phyloP scores from a whole-genome alignment of 2,329 filamentous ascomycete genomes.

The Coniochaeta sp. region DNA sequence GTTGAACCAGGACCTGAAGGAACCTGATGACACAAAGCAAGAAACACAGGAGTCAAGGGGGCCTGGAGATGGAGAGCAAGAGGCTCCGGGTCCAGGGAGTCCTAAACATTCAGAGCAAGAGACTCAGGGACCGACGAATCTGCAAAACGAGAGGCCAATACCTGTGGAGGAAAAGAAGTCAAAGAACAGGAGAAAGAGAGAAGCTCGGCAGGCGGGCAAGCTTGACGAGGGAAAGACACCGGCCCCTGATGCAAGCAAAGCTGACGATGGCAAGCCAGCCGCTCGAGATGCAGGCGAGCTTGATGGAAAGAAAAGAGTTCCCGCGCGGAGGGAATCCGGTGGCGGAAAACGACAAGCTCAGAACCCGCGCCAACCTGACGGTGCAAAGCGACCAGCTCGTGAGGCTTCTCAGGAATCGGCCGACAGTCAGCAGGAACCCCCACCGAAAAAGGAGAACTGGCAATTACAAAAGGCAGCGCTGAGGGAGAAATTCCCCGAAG shows the following conservation, averaged over 20 bases:
- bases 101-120: background rate
- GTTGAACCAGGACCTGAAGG: conserved; percentile 20
- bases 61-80: background rate
- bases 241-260: too few relatives aligned
- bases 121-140: conserved; percentile 1
- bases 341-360: conserved; percentile 6
- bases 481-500: conserved; percentile 69
- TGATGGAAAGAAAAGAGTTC: conserved; percentile 1
- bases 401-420: background rate
- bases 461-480: conserved; percentile 67
- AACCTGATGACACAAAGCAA: background rate
- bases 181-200: conserved; percentile 14
- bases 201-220: conserved; percentile 5
- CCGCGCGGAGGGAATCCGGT: conserved; percentile 11
- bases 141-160: conserved; percentile 11
- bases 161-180: conserved; percentile 20
- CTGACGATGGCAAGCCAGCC: too few relatives aligned
- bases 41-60: background rate
- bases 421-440: background rate
- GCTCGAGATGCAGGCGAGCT: background rate
- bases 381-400: background rate
- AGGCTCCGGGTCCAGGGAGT: background rate
- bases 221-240: conserved; percentile 2
- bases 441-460: conserved; percentile 44
- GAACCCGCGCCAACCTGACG: background rate